These are phyloP conservation scores for Dryadomyces quercivorus DNA, from an alignment of 2,329 filamentous ascomycete species.

Conservation along the genomic window DNA sequence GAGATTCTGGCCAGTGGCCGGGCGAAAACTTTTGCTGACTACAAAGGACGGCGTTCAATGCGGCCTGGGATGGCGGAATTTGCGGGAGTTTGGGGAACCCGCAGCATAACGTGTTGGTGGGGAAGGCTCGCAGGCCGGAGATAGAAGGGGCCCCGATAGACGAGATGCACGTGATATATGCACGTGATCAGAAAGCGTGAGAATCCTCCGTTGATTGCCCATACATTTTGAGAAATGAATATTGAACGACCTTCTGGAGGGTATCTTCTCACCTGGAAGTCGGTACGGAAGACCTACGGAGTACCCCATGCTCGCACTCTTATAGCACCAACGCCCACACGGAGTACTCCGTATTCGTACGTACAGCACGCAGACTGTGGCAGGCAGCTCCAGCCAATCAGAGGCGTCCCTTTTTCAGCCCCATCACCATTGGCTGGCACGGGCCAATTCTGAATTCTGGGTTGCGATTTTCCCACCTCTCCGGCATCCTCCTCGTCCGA, in stretches of 20 bases:
- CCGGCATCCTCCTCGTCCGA: background rate
- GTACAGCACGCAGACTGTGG: background rate
- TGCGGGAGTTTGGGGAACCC: background rate
- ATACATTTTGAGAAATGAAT: too few species aligned
- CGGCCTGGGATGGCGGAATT: background rate
- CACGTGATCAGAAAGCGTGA: background rate
- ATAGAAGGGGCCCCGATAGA: too few species aligned
- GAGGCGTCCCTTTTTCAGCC: constrained; percentile 4
- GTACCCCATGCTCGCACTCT: too few species aligned
- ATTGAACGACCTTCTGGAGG: too few species aligned
- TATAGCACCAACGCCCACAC: too few species aligned
- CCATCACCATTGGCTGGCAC: constrained; percentile 6
- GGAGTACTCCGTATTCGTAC: background rate
- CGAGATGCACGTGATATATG: background rate
- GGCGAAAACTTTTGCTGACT: too few species aligned
- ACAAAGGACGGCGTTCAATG: background rate
- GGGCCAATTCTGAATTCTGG: background rate
- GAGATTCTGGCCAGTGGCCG: background rate
- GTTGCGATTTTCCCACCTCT: background rate
- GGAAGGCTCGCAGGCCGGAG: background rate
- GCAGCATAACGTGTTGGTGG: background rate
- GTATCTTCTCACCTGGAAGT: too few species aligned
- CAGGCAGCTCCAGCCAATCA: constrained; percentile 5
- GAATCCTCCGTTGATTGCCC: too few species aligned
- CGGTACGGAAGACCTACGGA: too few species aligned